Percentiles rank a stretch among this genome's conserved stretches.
Conservation (phyloP, 2,329 filamentous ascomycete species). For the Diaporthe citrichinensis region DNA sequence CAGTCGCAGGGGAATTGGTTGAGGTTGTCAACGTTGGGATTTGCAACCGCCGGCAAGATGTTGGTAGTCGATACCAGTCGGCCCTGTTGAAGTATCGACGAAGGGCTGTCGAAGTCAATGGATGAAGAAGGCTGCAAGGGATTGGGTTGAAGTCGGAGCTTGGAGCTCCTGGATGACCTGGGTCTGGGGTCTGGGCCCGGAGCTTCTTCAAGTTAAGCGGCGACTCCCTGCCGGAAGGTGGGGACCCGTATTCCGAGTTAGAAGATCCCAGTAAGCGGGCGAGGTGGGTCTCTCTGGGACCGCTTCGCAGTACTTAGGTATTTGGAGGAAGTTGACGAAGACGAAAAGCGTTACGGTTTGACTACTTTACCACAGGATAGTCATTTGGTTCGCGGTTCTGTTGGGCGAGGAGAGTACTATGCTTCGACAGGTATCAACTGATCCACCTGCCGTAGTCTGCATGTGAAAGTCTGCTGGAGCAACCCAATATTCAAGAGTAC, state of each 20-base stretch:
- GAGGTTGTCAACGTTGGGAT: neutral
- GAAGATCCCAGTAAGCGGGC: constrained; percentile 22
- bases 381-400: neutral
- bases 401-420: neutral
- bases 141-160: constrained; percentile 26
- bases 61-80: neutral
- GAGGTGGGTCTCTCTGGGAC: neutral
- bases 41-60: neutral
- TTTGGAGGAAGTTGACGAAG: neutral
- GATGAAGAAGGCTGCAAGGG: constrained; percentile 3
- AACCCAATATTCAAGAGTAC: neutral
- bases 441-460: neutral
- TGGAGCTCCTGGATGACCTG: constrained; percentile 25
- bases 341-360: neutral
- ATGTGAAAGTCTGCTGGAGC: neutral
- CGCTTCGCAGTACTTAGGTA: neutral
- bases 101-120: neutral
- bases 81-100: neutral
- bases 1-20: neutral
- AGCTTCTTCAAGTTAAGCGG: constrained; percentile 28
- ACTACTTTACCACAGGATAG: neutral
- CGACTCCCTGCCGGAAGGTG: constrained; percentile 19
- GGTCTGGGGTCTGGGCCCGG: constrained; percentile 27
- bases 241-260: constrained; percentile 17
- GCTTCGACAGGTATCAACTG: neutral